Evolutionary conservation across 164 flowering plant genomes (phyloP).

Genomic region (Tinospora cordifolia): DNA sequence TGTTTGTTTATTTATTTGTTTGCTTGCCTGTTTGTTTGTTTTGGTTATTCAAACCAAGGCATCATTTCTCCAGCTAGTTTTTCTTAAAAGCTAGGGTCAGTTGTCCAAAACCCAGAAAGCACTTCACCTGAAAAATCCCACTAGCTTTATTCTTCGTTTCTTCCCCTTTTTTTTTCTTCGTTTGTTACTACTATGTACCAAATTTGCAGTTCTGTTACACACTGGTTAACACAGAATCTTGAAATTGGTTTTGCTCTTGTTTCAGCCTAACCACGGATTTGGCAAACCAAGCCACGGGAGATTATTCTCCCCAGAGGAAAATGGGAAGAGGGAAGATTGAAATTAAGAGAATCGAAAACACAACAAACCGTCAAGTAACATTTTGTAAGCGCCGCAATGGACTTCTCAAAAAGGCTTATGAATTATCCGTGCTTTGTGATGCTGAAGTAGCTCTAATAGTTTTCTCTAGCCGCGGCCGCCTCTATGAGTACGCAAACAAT

Average conservation of each 20-base stretch:
- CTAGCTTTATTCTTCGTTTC: no score
- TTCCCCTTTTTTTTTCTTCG: no score
- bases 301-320: slow-evolving; percentile 32
- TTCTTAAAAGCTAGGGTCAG: no score
- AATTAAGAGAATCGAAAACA: slow-evolving; percentile 83
- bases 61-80: no score
- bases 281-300: slow-evolving; percentile 22
- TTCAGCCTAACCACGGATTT: slow-evolving; percentile 37
- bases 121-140: no score
- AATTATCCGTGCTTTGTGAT: slow-evolving; percentile 72
- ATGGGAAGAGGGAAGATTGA: slow-evolving; percentile 72
- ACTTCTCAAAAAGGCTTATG: slow-evolving; percentile 70
- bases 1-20: no score
- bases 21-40: no score
- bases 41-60: not conserved
- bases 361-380: slow-evolving; percentile 73
- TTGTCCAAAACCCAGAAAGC: no score
- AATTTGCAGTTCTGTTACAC: not conserved
- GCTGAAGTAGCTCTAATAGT: slow-evolving; percentile 74
- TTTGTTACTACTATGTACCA: not conserved
- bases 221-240: slow-evolving; percentile 3
- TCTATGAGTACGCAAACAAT: slow-evolving; percentile 72
- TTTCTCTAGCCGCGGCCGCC: slow-evolving; percentile 80
- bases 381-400: slow-evolving; percentile 76
- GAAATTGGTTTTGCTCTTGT: slow-evolving; percentile 8